Evolutionary conservation across 2,329 filamentous ascomycete species (phyloP).

Genomic region (Macrophomina tecta): DNA sequence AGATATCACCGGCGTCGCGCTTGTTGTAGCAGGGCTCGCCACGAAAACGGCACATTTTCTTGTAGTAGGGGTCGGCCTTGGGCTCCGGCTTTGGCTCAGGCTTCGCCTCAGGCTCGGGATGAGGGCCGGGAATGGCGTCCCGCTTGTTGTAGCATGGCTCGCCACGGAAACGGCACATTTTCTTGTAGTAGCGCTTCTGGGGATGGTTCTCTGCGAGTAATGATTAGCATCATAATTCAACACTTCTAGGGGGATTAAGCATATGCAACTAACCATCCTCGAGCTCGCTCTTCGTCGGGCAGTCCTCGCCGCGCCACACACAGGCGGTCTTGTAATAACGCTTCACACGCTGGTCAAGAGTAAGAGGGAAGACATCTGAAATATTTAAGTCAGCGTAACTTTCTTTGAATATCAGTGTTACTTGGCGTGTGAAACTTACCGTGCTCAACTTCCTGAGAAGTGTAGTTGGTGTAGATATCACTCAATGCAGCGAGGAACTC

Average conservation of each 20-base stretch:
- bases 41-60: neutral
- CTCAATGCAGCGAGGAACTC: neutral
- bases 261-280: too few relatives aligned
- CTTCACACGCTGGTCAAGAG: too few relatives aligned
- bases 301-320: neutral
- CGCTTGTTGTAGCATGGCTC: slow-evolving; percentile 39
- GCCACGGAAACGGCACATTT: neutral
- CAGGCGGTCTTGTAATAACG: neutral
- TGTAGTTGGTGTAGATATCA: slow-evolving; percentile 6
- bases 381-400: too few relatives aligned
- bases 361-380: too few relatives aligned
- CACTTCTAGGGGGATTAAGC: too few relatives aligned
- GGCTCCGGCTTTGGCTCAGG: too few relatives aligned
- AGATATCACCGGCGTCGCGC: slow-evolving; percentile 35
- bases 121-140: too few relatives aligned
- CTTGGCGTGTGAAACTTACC: neutral
- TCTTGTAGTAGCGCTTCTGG: neutral
- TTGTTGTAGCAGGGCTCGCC: slow-evolving; percentile 36
- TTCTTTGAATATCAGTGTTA: too few relatives aligned
- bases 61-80: neutral
- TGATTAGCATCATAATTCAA: too few relatives aligned
- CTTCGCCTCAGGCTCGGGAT: too few relatives aligned
- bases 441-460: neutral
- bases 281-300: too few relatives aligned
- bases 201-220: too few relatives aligned